Base-by-base conservation (phyloP, 768 basidiomycete species). In the Phylloporus scabripes region DNA sequence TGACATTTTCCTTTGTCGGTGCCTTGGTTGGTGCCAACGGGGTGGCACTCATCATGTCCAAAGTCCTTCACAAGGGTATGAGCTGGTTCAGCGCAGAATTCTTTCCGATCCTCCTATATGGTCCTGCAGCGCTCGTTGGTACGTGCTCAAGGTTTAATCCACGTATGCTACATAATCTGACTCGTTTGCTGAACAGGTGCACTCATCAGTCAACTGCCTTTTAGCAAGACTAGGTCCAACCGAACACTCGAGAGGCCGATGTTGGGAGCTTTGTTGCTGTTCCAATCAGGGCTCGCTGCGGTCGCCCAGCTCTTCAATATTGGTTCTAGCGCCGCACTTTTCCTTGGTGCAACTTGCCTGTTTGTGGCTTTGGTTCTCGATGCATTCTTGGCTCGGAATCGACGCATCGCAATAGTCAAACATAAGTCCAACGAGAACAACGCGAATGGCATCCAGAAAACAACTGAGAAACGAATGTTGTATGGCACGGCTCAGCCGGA, bases 81-180 rank as follows among this genome's bases (percentile, higher is more conserved):
- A 87, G 87, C 58, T 97, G 93, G 93, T 96, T 90, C 66, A 73
- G 78, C 14, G 77, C 74, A 36, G 88, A 89, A 52, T 76, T 82
- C 55, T 74, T 76, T 9, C 75, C 78, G 1, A 54, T 94, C 8
- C 60, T 75, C 18, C 66, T 96, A 18, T 98, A 90, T 60, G 87
- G 76, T 2, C 87, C 90, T 12, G 76, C 88, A 2, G 80, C 82
- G 0, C 60, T 91, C 12, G 69, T 87, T 12, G 91, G 91, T 85
- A 55, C 28, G 79, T 68, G 38, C 34, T 45, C 34, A 20, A 32
- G 4, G 18, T 47, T 28, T 17, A 9, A 1, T 7, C 18, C n/a
- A 18, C 21, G 1, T 34, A n/a, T 10, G 24, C 21, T 17, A 31
- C 6, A 5, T 18, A 26, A 18, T 40, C 32, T 51, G 26, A 58